Evolutionary conservation across 2,329 filamentous ascomycete species (phyloP).

Genomic region (Ophiostoma populinum): DNA sequence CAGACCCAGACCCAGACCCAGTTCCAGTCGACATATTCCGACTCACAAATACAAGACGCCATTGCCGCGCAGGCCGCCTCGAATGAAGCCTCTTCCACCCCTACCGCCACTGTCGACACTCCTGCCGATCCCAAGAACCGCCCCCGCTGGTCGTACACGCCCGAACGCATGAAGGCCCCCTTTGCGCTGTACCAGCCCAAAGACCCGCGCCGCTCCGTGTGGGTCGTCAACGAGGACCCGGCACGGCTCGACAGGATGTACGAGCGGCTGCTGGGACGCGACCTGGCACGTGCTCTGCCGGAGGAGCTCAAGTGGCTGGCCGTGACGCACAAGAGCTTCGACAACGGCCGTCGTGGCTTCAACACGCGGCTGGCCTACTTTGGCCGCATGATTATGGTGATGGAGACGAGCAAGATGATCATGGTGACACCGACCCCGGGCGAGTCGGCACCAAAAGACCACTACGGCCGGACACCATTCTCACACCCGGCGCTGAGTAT

Average conservation of each 20-base stretch:
- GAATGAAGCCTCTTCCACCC: neutral
- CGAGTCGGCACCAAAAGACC: constrained; percentile 9
- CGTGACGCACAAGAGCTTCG: constrained; percentile 95
- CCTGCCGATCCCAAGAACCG: constrained; percentile 5
- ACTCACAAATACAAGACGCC: constrained; percentile 1
- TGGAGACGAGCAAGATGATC: constrained; percentile 15
- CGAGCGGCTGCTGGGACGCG: constrained; percentile 53
- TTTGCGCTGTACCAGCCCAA: constrained; percentile 43
- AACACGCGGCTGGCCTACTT: constrained; percentile 86
- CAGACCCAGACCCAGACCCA: neutral
- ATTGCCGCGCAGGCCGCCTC: neutral
- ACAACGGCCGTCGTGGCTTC: constrained; percentile 83
- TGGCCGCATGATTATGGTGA: constrained; percentile 21
- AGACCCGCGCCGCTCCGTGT: constrained; percentile 35
- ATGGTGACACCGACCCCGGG: constrained; percentile 8
- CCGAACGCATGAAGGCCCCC: constrained; percentile 50
- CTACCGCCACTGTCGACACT: constrained; percentile 1
- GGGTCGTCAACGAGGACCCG: constrained; percentile 60
- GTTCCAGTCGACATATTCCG: constrained; percentile 1
- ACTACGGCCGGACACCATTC: constrained; percentile 44
- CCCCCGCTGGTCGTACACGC: constrained; percentile 57
- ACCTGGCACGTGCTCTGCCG: constrained; percentile 55
- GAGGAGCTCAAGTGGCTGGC: constrained; percentile 95
- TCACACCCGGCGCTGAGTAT: constrained; percentile 51
- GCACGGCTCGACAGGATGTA: constrained; percentile 62